Evolutionary conservation across 208 protist species (phyloP), one percentile per base, ranked within the genome.

Genomic region (Leishmania tarentolae): DNA sequence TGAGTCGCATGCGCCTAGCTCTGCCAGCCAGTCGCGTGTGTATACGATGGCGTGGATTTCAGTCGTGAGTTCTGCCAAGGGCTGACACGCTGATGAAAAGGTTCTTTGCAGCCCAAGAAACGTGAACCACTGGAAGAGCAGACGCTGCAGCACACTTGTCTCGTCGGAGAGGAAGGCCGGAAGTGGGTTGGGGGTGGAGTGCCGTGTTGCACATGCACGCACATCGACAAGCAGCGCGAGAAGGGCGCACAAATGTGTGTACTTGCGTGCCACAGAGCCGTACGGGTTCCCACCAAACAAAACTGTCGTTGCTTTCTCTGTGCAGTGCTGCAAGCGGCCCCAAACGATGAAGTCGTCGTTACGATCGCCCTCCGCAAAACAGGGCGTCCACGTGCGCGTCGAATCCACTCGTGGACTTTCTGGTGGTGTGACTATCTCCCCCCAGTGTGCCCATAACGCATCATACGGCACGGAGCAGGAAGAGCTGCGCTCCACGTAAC

Each of bases 61-160:
- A n/a, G 46, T 75, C 28, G 70, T 24, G 0, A 75, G 42, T 46
- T 59, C 47, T 35, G 19, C n/a, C 44, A 28, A 75, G 47, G 47
- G 70, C 31, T 5, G 61, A 31, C 61, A 68, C 9, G 37, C 28
- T 13, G 24, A 68, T 31, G 61, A 68, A 7, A 31, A 68, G 19
- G 61, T 13, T 11, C 31, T 35, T 35, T n/a, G 70, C 46, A 44
- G 11, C n/a, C 44, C 70, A 56, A 75, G 70, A 57, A 75, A 75
- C 28, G 46, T 56, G 31, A 75, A 75, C 70, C 70, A 75, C 46
- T 75, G 70, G 21, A 46, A 56, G 44, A 75, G 70, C 46, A 47
- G 46, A 24, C 70, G 70, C 68, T 72, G 68, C 3, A 21, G 40
- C 68, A 31, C 68, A 19, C 21, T 24, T 31, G 40, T 72, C 42